A percentile compares a stretch with the other conserved stretches of the same genome.
These are phyloP conservation scores for Scutellaria barbata DNA, from an alignment of 257 asterid species.

Conservation along the genomic window DNA sequence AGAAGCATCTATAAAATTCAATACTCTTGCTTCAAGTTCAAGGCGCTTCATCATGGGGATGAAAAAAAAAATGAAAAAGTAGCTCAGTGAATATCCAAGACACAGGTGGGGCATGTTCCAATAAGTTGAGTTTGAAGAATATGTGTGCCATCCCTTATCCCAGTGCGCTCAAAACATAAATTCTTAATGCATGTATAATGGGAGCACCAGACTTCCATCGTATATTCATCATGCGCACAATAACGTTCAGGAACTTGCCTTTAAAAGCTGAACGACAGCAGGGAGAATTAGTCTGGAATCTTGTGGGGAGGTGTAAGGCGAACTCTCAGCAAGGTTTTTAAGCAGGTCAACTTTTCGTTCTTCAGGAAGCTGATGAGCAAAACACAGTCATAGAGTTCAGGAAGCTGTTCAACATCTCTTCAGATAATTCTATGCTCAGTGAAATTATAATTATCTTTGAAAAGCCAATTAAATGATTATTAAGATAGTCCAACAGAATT, in stretches of 20 bases:
- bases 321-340: slow-evolving; percentile 91
- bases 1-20: slow-evolving; percentile 24
- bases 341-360: slow-evolving; percentile 91
- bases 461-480: background rate
- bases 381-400: slow-evolving; percentile 32
- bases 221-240: slow-evolving; percentile 13
- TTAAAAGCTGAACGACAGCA: slow-evolving; percentile 73
- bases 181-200: slow-evolving; percentile 15
- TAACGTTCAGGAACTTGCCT: slow-evolving; percentile 55
- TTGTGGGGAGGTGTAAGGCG: slow-evolving; percentile 84
- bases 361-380: slow-evolving; percentile 78
- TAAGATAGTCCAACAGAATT: slow-evolving; percentile 7
- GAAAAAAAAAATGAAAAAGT: background rate
- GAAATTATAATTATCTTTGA: slow-evolving; percentile 26
- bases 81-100: background rate
- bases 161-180: background rate
- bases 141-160: background rate
- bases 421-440: slow-evolving; percentile 24
- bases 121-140: slow-evolving; percentile 19
- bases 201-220: slow-evolving; percentile 11
- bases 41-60: slow-evolving; percentile 30
- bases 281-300: slow-evolving; percentile 89
- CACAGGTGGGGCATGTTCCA: slow-evolving; percentile 12
- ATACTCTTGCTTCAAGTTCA: slow-evolving; percentile 19
- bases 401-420: slow-evolving; percentile 27